Base-by-base conservation (phyloP, 768 basidiomycete genomes). In the Rossbeevera mucosa region DNA sequence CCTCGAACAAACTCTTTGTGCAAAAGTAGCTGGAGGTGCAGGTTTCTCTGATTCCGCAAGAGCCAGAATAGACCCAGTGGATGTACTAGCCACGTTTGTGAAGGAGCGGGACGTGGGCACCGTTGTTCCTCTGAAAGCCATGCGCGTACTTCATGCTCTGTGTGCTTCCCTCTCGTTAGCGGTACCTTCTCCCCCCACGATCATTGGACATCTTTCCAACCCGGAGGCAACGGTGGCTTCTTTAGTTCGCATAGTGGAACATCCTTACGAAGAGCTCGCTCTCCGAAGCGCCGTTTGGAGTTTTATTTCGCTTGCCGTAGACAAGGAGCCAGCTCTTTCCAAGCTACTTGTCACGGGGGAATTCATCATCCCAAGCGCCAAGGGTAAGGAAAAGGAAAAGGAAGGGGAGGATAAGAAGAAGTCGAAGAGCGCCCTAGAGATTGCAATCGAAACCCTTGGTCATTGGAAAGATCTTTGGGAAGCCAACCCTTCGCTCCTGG, bases 311-410 rank as follows among this genome's bases (percentile, higher is more conserved):
- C 75, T 90, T 16, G 85, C 89, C 1, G 82, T 94, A 13, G 85
- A 90, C 59, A 86, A 85, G 55, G 92, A 94, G 64, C 92, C 94
- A 1, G 91, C 94, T 0, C 74, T 95, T 5, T 84, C 88, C 2
- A 77, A 82, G 49, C 73, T 96, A 24, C 84, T 94, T 53, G 84
- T 94, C 28, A 78, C 82, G 0, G 92, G 91, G 3, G 78, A 81
- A 38, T 86, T 90, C 58, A 78, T 77, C 45, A 69, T 76, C 4
- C 78, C 81, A 2, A 62, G 54, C 31, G 57, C 68, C 49, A 79
- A 76, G 60, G 74, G 72, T 9, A 74, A 72, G 54, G 71, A 64
- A 7, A 68, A 69, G 33, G 68, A 64, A 11, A 45, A 52, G 41
- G 53, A 54, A 22, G 21, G 28, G 3, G 36, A 58, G 54, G 57